These are phyloP conservation scores for Pelargonium citronellum DNA, from an alignment of 441 rosid genomes.

Conservation along the genomic window DNA sequence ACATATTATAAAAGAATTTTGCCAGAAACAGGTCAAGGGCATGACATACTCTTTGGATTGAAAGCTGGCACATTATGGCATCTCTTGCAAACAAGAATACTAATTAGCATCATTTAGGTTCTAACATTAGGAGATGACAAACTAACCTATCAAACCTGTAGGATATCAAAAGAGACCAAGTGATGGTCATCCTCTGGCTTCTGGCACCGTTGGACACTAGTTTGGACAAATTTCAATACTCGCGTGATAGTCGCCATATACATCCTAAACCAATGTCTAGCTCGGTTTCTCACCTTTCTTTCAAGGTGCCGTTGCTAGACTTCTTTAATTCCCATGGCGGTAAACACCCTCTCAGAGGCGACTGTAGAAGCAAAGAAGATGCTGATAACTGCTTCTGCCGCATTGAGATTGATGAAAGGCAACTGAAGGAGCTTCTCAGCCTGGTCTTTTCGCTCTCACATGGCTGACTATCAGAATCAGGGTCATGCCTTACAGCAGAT, in stretches of 20 bases:
- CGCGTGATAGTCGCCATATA: not conserved
- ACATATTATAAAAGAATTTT: too few relatives aligned
- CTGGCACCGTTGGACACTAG: too few relatives aligned
- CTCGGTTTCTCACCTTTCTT: slow-evolving; percentile 50
- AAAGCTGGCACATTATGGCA: too few relatives aligned
- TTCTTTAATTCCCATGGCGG: slow-evolving; percentile 55
- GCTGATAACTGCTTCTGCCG: slow-evolving; percentile 56
- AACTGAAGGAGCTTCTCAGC: slow-evolving; percentile 41
- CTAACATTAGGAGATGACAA: too few relatives aligned
- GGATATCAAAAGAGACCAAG: too few relatives aligned
- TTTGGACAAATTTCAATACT: too few relatives aligned
- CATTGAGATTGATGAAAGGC: slow-evolving; percentile 54
- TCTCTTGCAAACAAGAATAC: too few relatives aligned
- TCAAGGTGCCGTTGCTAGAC: slow-evolving; percentile 47
- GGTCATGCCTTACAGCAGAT: slow-evolving; percentile 42
- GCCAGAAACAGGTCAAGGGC: too few relatives aligned
- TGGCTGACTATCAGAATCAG: slow-evolving; percentile 27
- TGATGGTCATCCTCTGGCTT: too few relatives aligned
- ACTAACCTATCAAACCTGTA: too few relatives aligned
- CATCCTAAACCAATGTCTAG: not conserved
- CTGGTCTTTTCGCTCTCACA: slow-evolving; percentile 48
- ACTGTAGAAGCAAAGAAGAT: slow-evolving; percentile 44
- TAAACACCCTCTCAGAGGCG: slow-evolving; percentile 57
- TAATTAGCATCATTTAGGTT: too few relatives aligned
- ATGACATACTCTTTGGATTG: too few relatives aligned